Conservation (phyloP, 768 basidiomycete species). For the Pholiota microspora region DNA sequence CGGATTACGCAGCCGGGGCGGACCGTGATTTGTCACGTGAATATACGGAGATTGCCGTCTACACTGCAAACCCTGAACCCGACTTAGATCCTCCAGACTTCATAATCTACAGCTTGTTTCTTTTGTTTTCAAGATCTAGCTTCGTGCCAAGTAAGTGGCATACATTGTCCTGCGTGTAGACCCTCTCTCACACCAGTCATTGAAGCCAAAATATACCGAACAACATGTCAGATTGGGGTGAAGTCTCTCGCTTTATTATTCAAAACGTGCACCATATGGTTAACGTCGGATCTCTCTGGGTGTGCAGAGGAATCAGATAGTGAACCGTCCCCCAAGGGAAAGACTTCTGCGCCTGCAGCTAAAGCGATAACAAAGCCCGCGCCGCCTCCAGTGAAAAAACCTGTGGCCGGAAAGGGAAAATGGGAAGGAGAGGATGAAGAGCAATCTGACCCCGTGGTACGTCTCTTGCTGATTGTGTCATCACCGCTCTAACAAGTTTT, state of each 20-base stretch:
- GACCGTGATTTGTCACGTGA: not conserved
- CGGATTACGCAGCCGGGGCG: no score
- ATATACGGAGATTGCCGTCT: not conserved
- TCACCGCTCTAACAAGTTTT: slow-evolving; percentile 7
- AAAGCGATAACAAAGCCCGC: slow-evolving; percentile 19
- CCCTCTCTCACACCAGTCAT: not conserved
- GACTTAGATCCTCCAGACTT: not conserved
- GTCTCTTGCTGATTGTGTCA: slow-evolving; percentile 30
- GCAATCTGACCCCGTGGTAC: slow-evolving; percentile 70
- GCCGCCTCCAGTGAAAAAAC: slow-evolving; percentile 19
- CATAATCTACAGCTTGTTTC: not conserved
- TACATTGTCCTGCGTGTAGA: not conserved
- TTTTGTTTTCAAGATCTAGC: not conserved
- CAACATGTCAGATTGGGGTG: slow-evolving; percentile 23
- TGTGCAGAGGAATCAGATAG: slow-evolving; percentile 37
- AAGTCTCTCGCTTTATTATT: slow-evolving; percentile 10
- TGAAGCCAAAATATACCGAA: not conserved
- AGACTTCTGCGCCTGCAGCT: slow-evolving; percentile 19
- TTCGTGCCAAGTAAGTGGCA: not conserved
- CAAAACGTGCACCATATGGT: slow-evolving; percentile 9
- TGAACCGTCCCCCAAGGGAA: slow-evolving; percentile 29
- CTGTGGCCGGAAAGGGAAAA: slow-evolving; percentile 46
- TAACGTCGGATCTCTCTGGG: slow-evolving; percentile 5
- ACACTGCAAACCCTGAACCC: not conserved
- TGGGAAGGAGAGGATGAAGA: slow-evolving; percentile 96